Evolutionary conservation across 75 land plant genomes (phyloP).

Genomic region (Selaginella tamariscina): DNA sequence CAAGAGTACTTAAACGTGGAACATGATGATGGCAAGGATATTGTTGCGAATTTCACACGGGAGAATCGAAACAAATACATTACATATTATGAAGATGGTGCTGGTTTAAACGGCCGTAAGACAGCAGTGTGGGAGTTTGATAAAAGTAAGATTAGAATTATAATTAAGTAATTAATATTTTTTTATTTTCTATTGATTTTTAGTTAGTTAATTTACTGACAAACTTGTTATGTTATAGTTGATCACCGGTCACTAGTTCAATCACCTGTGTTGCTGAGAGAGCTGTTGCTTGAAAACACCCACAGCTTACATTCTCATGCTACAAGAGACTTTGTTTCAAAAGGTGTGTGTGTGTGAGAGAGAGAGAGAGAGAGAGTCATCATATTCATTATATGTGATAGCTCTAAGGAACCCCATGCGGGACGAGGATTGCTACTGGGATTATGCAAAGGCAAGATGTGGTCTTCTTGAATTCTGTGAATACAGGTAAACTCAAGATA

Average conservation of each 20-base stretch:
- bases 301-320: constrained; percentile 84
- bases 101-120: constrained; percentile 66
- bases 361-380: too few relatives aligned
- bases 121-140: constrained; percentile 99
- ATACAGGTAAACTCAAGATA: constrained; percentile 77
- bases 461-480: constrained; percentile 90
- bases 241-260: constrained; percentile 88
- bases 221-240: constrained; percentile 46
- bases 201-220: too few relatives aligned
- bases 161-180: background rate
- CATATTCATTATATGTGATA: too few relatives aligned
- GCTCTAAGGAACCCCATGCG: constrained; percentile 85
- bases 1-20: constrained; percentile 62
- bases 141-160: constrained; percentile 40
- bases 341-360: too few relatives aligned
- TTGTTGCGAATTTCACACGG: constrained; percentile 71
- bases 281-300: constrained; percentile 89
- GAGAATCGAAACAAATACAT: constrained; percentile 67
- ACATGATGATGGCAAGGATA: constrained; percentile 48
- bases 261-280: constrained; percentile 67
- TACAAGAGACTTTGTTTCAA: constrained; percentile 68
- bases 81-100: constrained; percentile 95
- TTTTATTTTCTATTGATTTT: background rate
- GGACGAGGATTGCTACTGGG: constrained; percentile 98
- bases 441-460: constrained; percentile 95